These are phyloP conservation scores for Graphium sp. DNA, from an alignment of 2,329 filamentous ascomycete species.

Conservation along the genomic window DNA sequence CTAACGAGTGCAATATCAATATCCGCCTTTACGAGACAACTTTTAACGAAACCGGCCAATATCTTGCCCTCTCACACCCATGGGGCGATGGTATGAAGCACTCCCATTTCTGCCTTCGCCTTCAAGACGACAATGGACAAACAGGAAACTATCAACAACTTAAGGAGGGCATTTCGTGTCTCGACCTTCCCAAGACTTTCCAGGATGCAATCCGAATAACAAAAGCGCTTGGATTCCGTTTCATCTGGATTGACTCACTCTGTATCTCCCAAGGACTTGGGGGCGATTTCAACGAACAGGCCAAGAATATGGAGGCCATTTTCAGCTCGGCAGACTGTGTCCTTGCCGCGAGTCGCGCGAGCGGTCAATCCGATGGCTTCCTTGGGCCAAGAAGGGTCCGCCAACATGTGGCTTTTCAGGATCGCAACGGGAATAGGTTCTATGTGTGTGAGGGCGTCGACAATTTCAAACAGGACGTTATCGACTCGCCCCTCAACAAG, in stretches of 20 bases:
- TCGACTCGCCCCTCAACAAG: conserved; percentile 12
- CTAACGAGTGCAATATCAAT: neutral
- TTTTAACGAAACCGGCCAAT: neutral
- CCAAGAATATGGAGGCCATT: neutral
- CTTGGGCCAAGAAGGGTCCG: conserved; percentile 5
- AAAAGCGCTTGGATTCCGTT: conserved; percentile 1
- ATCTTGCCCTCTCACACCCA: conserved; percentile 10
- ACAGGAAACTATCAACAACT: too few species aligned
- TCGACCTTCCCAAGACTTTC: conserved; percentile 3
- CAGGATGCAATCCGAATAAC: conserved; percentile 4
- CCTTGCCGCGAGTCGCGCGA: neutral
- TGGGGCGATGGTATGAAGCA: conserved; percentile 7
- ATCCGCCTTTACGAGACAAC: conserved; percentile 3
- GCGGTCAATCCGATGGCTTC: conserved; percentile 5
- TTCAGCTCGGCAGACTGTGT: neutral
- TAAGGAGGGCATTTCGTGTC: neutral
- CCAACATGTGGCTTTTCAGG: conserved; percentile 2
- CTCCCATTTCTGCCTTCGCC: neutral
- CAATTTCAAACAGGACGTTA: conserved; percentile 16
- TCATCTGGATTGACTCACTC: conserved; percentile 6
- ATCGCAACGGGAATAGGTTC: conserved; percentile 2
- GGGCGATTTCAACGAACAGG: neutral
- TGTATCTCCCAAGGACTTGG: conserved; percentile 4
- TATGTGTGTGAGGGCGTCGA: conserved; percentile 14
- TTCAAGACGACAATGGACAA: neutral